These are phyloP conservation scores for Colletotrichum sp. DNA, from an alignment of 2,329 filamentous ascomycete species.

Conservation along the genomic window DNA sequence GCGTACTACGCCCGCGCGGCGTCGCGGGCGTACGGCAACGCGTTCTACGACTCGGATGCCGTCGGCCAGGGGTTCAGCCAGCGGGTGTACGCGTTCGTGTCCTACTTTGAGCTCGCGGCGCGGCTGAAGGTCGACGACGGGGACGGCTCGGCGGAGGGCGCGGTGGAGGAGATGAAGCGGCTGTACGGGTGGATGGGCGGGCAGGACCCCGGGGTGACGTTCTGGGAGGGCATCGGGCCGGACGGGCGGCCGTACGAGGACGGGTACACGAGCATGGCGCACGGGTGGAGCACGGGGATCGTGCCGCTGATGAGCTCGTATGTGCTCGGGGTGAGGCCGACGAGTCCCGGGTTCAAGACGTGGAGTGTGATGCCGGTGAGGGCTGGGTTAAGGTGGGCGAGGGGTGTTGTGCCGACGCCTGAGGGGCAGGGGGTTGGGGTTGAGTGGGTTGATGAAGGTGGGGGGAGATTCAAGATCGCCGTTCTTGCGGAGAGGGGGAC, in stretches of 20 bases:
- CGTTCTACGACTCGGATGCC: slow-evolving; percentile 54
- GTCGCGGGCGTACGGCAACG: slow-evolving; percentile 49
- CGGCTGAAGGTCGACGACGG: slow-evolving; percentile 41
- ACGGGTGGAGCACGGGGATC: slow-evolving; percentile 58
- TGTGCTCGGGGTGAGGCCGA: slow-evolving; percentile 51
- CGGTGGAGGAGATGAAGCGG: slow-evolving; percentile 49
- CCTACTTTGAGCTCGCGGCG: slow-evolving; percentile 58
- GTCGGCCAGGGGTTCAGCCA: slow-evolving; percentile 42
- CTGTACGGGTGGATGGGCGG: slow-evolving; percentile 56
- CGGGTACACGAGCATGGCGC: slow-evolving; percentile 52
- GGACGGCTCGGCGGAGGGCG: slow-evolving; percentile 32
- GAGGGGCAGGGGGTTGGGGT: slow-evolving; percentile 38
- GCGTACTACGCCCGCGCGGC: slow-evolving; percentile 42
- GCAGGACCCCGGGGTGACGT: slow-evolving; percentile 50
- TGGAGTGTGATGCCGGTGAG: slow-evolving; percentile 45
- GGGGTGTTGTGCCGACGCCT: slow-evolving; percentile 48
- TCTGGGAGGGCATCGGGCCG: slow-evolving; percentile 56
- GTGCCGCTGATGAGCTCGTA: slow-evolving; percentile 51
- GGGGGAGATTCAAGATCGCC: slow-evolving; percentile 29
- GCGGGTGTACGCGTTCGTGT: slow-evolving; percentile 57
- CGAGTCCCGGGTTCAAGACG: slow-evolving; percentile 45
- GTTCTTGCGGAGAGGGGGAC: slow-evolving; percentile 35
- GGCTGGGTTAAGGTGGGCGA: slow-evolving; percentile 45
- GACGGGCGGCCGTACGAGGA: slow-evolving; percentile 48
- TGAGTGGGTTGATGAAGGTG: slow-evolving; percentile 35